phyloP scores from a whole-genome alignment of 768 basidiomycete species.

The Xerocomus brunneocitrinus region DNA sequence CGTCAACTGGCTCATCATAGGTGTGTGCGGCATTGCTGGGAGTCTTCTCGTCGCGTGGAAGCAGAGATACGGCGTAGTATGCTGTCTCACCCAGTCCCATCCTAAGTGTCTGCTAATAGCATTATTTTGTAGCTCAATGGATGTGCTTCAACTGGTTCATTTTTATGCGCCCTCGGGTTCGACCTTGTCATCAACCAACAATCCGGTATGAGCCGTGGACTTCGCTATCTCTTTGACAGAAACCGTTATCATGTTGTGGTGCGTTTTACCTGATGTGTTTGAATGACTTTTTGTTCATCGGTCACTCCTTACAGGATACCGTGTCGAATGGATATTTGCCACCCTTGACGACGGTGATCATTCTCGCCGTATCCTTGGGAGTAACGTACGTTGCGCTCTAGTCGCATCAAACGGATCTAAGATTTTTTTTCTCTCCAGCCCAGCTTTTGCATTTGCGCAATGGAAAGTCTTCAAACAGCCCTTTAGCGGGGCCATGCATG shows the following conservation, averaged over 20 bases:
- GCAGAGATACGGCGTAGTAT: slow-evolving; percentile 49
- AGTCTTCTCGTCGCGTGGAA: slow-evolving; percentile 40
- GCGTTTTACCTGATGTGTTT: slow-evolving; percentile 17
- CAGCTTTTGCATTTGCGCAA: slow-evolving; percentile 49
- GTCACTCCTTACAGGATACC: slow-evolving; percentile 39
- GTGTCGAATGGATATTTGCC: slow-evolving; percentile 47
- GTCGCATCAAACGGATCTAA: neutral
- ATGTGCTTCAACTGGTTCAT: slow-evolving; percentile 59
- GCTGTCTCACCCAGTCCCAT: slow-evolving; percentile 12
- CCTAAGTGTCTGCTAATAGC: slow-evolving; percentile 2
- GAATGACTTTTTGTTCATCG: neutral
- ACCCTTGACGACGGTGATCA: slow-evolving; percentile 43
- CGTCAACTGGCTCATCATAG: slow-evolving; percentile 53
- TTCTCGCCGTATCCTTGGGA: slow-evolving; percentile 49
- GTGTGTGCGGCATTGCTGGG: slow-evolving; percentile 38
- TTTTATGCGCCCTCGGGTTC: slow-evolving; percentile 50
- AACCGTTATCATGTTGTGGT: slow-evolving; percentile 56
- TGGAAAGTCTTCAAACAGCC: slow-evolving; percentile 48
- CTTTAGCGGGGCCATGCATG: slow-evolving; percentile 35
- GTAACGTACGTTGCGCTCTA: slow-evolving; percentile 44
- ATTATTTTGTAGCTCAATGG: slow-evolving; percentile 34
- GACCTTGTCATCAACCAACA: slow-evolving; percentile 58
- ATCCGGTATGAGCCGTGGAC: slow-evolving; percentile 57
- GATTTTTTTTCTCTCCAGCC: slow-evolving; percentile 31
- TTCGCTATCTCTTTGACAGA: slow-evolving; percentile 59